Conservation (phyloP, 768 basidiomycete genomes). For the Leccinellum rugosiceps region DNA sequence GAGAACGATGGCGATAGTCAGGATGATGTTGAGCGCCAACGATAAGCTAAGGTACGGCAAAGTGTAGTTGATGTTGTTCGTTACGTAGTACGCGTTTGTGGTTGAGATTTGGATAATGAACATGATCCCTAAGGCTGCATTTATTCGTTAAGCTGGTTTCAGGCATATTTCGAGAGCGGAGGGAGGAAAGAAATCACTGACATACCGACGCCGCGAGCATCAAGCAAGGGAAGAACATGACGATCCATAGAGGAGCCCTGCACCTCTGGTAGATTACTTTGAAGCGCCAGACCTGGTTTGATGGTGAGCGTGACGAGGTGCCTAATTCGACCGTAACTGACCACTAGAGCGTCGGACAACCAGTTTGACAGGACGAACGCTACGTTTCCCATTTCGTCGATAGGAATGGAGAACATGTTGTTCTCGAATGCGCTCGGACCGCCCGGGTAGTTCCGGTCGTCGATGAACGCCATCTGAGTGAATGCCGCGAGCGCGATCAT, state of each 20-base stretch:
- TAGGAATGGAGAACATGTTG: conserved; percentile 20
- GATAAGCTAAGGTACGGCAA: too few relatives aligned
- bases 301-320: neutral
- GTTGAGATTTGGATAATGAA: too few relatives aligned
- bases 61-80: too few relatives aligned
- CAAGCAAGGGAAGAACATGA: neutral
- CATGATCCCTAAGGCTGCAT: too few relatives aligned
- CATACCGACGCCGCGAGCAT: too few relatives aligned
- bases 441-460: neutral
- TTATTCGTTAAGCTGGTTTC: too few relatives aligned
- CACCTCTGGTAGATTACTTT: too few relatives aligned
- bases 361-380: conserved; percentile 10
- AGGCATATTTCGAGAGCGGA: too few relatives aligned
- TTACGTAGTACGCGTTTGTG: too few relatives aligned
- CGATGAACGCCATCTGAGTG: neutral
- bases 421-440: conserved; percentile 1
- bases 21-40: too few relatives aligned
- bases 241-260: neutral
- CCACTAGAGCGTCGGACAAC: conserved; percentile 13
- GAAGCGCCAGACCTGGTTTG: neutral
- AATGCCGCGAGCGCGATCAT: neutral
- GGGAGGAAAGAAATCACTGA: too few relatives aligned
- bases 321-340: neutral
- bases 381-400: conserved; percentile 10
- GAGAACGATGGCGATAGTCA: too few relatives aligned